phyloP scores from a whole-genome alignment of 768 basidiomycete species.

The Mycena rebaudengoi region DNA sequence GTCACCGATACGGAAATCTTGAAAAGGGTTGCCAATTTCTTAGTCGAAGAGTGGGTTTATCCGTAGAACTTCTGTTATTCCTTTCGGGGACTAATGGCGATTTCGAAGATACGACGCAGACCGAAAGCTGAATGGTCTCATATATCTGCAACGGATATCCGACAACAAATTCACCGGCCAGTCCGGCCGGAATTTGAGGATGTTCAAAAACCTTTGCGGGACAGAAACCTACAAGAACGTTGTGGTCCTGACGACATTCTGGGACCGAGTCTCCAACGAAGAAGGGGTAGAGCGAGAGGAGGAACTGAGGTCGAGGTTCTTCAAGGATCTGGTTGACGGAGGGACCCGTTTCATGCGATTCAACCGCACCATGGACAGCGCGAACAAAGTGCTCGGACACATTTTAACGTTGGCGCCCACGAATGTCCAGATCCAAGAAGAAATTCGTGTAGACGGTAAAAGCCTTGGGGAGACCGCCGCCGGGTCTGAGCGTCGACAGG shows the following conservation, averaged over 20 bases:
- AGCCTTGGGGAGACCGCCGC: constrained; percentile 49
- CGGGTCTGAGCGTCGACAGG: constrained; percentile 46
- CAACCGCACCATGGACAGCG: constrained; percentile 36
- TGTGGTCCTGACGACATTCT: constrained; percentile 53
- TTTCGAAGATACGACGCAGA: constrained; percentile 13
- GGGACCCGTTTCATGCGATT: constrained; percentile 47
- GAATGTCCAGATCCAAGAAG: constrained; percentile 46
- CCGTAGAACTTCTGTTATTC: background rate
- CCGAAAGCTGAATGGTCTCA: constrained; percentile 34
- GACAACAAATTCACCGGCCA: constrained; percentile 46
- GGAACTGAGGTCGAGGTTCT: constrained; percentile 44
- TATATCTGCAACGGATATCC: constrained; percentile 47
- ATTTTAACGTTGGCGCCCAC: constrained; percentile 41
- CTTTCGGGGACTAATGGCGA: constrained; percentile 19
- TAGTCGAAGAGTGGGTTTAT: background rate
- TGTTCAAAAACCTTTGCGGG: constrained; percentile 53
- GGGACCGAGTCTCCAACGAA: constrained; percentile 39
- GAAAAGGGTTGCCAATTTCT: constrained; percentile 40
- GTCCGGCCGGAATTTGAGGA: constrained; percentile 48
- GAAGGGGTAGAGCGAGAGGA: constrained; percentile 12
- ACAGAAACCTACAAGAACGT: constrained; percentile 51
- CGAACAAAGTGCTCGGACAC: constrained; percentile 39
- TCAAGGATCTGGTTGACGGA: constrained; percentile 49
- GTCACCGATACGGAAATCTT: constrained; percentile 46
- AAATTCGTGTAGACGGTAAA: constrained; percentile 49